Conservation (phyloP, 2,329 filamentous ascomycete species). For the Phoma sp. region DNA sequence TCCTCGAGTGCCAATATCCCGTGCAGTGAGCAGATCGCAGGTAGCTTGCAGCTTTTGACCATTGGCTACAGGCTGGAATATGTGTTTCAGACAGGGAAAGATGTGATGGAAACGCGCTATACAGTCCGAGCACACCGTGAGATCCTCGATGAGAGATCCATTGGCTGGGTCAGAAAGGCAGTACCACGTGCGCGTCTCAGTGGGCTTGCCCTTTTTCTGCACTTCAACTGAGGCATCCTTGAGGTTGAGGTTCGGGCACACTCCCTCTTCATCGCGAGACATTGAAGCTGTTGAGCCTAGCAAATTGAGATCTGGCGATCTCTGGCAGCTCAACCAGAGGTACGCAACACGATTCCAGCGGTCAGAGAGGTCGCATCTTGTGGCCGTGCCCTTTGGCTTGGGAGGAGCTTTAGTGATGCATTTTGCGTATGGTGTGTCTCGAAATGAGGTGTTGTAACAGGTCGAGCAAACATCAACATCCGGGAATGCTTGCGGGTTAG, state of each 20-base stretch:
- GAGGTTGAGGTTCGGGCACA: conserved; percentile 26
- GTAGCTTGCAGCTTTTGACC: conserved; percentile 24
- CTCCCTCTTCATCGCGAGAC: conserved; percentile 20
- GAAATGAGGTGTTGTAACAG: conserved; percentile 28
- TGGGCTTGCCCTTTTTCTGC: conserved; percentile 19
- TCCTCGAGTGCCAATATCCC: conserved; percentile 11
- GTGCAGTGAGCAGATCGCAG: conserved; percentile 25
- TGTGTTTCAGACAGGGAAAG: conserved; percentile 18
- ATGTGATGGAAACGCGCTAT: conserved; percentile 20
- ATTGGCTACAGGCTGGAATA: conserved; percentile 19
- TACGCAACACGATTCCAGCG: conserved; percentile 25
- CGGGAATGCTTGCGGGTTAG: conserved; percentile 15
- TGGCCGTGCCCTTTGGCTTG: conserved; percentile 16
- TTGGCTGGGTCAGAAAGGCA: conserved; percentile 23
- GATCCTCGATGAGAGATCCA: conserved; percentile 21
- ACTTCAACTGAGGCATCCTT: conserved; percentile 19
- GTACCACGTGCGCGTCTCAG: conserved; percentile 25
- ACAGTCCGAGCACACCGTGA: conserved; percentile 30
- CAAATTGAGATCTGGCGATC: conserved; percentile 19
- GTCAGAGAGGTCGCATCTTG: conserved; percentile 23
- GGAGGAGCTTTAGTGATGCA: conserved; percentile 14
- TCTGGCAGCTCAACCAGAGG: conserved; percentile 22
- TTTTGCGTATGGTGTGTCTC: conserved; percentile 20
- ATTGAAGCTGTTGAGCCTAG: conserved; percentile 19
- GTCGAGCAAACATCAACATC: conserved; percentile 28